A percentile compares a stretch with the other conserved stretches of the same genome.
Evolutionary conservation across 177 flowering plant species (phyloP).

Genomic region (Vitis hybrid): DNA sequence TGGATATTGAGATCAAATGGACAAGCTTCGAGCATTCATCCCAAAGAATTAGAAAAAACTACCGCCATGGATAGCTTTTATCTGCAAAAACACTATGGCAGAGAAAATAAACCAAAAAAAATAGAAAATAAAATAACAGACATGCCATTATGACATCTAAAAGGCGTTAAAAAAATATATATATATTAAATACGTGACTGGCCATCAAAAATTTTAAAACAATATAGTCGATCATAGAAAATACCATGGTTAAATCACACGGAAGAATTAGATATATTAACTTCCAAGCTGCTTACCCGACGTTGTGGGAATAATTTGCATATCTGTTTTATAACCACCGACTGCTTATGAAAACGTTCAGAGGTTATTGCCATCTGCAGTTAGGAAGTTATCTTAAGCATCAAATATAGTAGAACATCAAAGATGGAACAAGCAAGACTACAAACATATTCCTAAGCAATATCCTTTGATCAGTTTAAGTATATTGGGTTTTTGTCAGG

Average conservation of each 20-base stretch:
- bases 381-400: background rate
- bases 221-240: background rate
- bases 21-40: no score
- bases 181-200: no score
- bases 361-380: constrained; percentile 88
- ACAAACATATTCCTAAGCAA: background rate
- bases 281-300: constrained; percentile 47
- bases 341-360: constrained; percentile 89
- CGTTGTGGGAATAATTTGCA: constrained; percentile 96
- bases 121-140: no score
- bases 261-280: background rate
- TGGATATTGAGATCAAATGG: no score
- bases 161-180: no score
- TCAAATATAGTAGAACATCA: background rate
- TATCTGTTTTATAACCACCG: constrained; percentile 82
- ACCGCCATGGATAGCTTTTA: no score
- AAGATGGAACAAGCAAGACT: background rate
- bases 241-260: background rate
- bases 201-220: no score
- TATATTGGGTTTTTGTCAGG: background rate
- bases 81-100: no score
- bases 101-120: no score
- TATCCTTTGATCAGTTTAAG: background rate
- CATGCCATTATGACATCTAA: no score
- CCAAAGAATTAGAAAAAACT: no score